phyloP scores from a whole-genome alignment of 2,329 filamentous ascomycete genomes.

The Colletotrichum sp. region DNA sequence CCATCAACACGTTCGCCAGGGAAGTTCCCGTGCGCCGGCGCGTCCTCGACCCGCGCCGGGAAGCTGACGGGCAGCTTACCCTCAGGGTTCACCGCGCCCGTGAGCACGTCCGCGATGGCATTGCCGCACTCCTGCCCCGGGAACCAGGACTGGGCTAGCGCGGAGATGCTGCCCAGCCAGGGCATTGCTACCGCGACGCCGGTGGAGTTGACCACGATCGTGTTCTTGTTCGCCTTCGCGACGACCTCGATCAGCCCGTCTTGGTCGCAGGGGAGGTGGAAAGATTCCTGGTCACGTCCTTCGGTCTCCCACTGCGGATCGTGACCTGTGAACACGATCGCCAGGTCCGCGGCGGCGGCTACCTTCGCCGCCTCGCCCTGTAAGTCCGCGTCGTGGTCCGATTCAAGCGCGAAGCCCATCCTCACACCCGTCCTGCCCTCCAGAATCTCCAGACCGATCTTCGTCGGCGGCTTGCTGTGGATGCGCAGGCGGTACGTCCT shows the following conservation, averaged over 20 bases:
- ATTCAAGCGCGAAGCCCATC: conserved; percentile 34
- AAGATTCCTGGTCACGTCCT: conserved; percentile 64
- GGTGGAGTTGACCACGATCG: conserved; percentile 69
- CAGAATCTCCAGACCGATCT: conserved; percentile 34
- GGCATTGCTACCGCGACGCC: conserved; percentile 68
- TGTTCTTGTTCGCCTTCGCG: conserved; percentile 63
- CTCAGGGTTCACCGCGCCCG: conserved; percentile 68
- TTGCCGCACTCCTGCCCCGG: conserved; percentile 74
- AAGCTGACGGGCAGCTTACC: conserved; percentile 70
- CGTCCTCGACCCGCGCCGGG: conserved; percentile 64
- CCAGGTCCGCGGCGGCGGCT: conserved; percentile 44
- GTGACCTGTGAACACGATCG: conserved; percentile 71
- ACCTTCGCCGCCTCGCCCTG: conserved; percentile 47
- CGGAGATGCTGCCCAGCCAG: conserved; percentile 60
- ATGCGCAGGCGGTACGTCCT: conserved; percentile 35
- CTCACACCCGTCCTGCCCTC: conserved; percentile 35
- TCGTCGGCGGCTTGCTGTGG: conserved; percentile 31
- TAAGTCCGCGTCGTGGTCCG: conserved; percentile 61
- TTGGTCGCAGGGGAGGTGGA: conserved; percentile 55
- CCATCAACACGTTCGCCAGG: conserved; percentile 45
- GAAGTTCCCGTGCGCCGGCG: conserved; percentile 70
- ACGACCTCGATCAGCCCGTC: conserved; percentile 69
- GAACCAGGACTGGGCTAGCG: conserved; percentile 71
- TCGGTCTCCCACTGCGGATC: conserved; percentile 55
- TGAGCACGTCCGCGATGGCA: conserved; percentile 70